Conservation (phyloP, 306 rosid species). For the Lotus japonicus region DNA sequence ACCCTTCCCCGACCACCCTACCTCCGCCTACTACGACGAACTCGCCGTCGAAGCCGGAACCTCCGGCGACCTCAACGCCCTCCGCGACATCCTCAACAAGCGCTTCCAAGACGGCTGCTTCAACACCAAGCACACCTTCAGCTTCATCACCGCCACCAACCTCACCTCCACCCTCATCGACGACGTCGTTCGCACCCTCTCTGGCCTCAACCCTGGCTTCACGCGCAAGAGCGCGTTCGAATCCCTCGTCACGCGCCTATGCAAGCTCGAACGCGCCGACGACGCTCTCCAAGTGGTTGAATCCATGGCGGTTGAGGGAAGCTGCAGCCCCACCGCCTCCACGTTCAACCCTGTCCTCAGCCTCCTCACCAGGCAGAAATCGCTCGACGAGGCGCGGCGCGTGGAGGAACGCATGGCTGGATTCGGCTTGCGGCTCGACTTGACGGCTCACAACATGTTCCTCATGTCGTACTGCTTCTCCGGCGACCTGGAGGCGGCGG, state of each 20-base stretch:
- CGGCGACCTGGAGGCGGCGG: slow-evolving; percentile 31
- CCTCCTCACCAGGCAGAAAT: slow-evolving; percentile 19
- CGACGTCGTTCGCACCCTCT: slow-evolving; percentile 22
- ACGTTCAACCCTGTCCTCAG: slow-evolving; percentile 40
- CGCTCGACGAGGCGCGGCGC: slow-evolving; percentile 30
- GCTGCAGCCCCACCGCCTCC: slow-evolving; percentile 7
- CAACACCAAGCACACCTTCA: slow-evolving; percentile 47
- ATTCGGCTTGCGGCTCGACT: slow-evolving; percentile 25
- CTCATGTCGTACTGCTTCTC: slow-evolving; percentile 25
- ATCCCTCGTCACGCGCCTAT: slow-evolving; percentile 48
- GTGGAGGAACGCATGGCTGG: slow-evolving; percentile 36
- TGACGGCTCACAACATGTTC: slow-evolving; percentile 29
- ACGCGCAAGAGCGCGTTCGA: slow-evolving; percentile 45
- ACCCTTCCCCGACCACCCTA: slow-evolving; percentile 28
- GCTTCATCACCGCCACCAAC: slow-evolving; percentile 37
- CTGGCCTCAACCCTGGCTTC: slow-evolving; percentile 27
- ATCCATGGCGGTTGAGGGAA: slow-evolving; percentile 20
- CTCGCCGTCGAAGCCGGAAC: slow-evolving; percentile 34
- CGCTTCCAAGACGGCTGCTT: slow-evolving; percentile 40
- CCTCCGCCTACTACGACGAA: slow-evolving; percentile 15
- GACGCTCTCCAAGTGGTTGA: slow-evolving; percentile 35
- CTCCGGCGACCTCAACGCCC: slow-evolving; percentile 31
- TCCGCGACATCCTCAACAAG: slow-evolving; percentile 44
- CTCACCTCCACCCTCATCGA: slow-evolving; percentile 21
- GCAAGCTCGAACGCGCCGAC: slow-evolving; percentile 28